Conservation (phyloP, 1,139 yeast species). For the Yamadazyma taylorii region DNA sequence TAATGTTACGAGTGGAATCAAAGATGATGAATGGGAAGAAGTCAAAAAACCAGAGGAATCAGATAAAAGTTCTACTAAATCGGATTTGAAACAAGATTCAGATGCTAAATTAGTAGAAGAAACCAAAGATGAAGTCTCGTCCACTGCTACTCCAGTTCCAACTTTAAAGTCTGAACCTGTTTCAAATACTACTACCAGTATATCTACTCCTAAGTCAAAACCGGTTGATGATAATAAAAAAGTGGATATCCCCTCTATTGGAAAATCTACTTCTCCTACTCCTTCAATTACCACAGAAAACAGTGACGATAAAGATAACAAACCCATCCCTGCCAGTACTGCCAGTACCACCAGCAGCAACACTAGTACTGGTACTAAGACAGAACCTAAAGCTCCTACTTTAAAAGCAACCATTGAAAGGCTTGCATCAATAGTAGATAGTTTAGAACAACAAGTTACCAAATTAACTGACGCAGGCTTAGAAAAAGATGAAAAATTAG, state of each 20-base stretch:
- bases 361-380: no score
- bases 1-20: conserved; percentile 22
- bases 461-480: conserved; percentile 52
- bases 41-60: conserved; percentile 31
- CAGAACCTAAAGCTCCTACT: conserved; percentile 47
- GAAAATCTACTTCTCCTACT: conserved; percentile 12
- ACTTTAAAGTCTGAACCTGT: conserved; percentile 9
- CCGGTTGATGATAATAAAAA: conserved; percentile 18
- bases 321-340: no score
- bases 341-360: conserved; percentile 7
- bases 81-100: neutral
- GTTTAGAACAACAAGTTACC: conserved; percentile 55
- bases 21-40: conserved; percentile 46
- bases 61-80: neutral
- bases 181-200: conserved; percentile 3
- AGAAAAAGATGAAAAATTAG: conserved; percentile 63
- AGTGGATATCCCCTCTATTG: conserved; percentile 14
- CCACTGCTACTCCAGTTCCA: conserved; percentile 15
- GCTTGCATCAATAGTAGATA: conserved; percentile 54
- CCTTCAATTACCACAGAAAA: neutral
- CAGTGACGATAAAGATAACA: no score
- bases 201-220: conserved; percentile 4
- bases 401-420: conserved; percentile 70
- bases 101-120: conserved; percentile 12
- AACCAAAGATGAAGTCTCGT: conserved; percentile 11